These are phyloP conservation scores for Colletotrichum musicola DNA, from an alignment of 2,329 filamentous ascomycete genomes.

Conservation along the genomic window DNA sequence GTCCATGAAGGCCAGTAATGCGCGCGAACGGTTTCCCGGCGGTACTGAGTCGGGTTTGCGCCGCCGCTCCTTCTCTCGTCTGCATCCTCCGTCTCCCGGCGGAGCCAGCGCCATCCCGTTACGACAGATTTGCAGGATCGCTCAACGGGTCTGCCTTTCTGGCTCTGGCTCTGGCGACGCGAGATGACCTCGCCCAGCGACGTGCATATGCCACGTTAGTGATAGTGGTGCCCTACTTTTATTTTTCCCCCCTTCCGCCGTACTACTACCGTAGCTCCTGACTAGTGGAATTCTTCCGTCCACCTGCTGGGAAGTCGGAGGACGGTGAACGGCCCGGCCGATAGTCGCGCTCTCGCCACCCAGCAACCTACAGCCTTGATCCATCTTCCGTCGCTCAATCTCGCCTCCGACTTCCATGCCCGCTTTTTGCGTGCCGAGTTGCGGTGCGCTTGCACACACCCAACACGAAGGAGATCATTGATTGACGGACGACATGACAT, in stretches of 20 bases:
- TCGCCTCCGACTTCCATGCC: slow-evolving; percentile 35
- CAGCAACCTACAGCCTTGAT: slow-evolving; percentile 25
- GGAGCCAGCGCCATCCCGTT: slow-evolving; percentile 9
- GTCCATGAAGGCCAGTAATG: slow-evolving; percentile 27
- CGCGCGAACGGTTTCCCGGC: slow-evolving; percentile 31
- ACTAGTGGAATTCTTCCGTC: slow-evolving; percentile 21
- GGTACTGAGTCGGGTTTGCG: slow-evolving; percentile 22
- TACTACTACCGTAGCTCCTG: neutral
- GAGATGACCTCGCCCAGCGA: slow-evolving; percentile 17
- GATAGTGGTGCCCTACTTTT: neutral
- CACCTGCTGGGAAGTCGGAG: neutral
- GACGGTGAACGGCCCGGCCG: slow-evolving; percentile 18
- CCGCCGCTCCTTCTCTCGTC: neutral
- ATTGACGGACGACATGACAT: neutral
- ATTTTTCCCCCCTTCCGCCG: neutral
- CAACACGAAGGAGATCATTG: neutral
- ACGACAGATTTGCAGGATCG: slow-evolving; percentile 23
- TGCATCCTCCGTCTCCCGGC: neutral
- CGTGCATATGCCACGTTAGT: slow-evolving; percentile 10
- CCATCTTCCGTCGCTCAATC: slow-evolving; percentile 16
- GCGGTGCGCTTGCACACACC: slow-evolving; percentile 25
- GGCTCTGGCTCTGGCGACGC: neutral
- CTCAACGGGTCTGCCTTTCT: slow-evolving; percentile 1
- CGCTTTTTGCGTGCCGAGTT: slow-evolving; percentile 24
- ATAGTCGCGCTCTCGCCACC: slow-evolving; percentile 17